phyloP scores from a whole-genome alignment of 768 basidiomycete genomes.

The Sutorius australiensis region DNA sequence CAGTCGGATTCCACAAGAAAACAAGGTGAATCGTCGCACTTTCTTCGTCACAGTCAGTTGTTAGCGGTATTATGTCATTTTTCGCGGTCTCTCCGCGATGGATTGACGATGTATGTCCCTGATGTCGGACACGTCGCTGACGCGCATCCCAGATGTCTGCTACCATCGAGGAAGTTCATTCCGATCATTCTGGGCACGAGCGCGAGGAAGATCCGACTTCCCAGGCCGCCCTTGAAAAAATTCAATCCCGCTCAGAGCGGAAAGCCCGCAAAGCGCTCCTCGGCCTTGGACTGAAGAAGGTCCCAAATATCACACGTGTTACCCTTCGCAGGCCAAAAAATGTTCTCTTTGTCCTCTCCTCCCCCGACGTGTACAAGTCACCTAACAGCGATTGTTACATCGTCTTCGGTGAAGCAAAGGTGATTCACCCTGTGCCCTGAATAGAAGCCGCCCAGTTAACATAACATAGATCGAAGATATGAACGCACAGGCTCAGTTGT shows the following conservation, averaged over 20 bases:
- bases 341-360: slow-evolving; percentile 88
- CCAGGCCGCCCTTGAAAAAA: slow-evolving; percentile 82
- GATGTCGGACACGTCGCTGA: slow-evolving; percentile 33
- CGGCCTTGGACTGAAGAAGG: slow-evolving; percentile 87
- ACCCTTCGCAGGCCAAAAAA: slow-evolving; percentile 94
- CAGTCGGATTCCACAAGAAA: slow-evolving; percentile 10
- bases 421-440: slow-evolving; percentile 26
- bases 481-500: slow-evolving; percentile 74
- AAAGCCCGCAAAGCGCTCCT: slow-evolving; percentile 94
- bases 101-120: slow-evolving; percentile 24
- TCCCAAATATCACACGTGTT: slow-evolving; percentile 90
- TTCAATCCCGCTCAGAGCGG: slow-evolving; percentile 91
- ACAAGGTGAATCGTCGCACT: slow-evolving; percentile 16
- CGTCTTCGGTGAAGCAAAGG: slow-evolving; percentile 97
- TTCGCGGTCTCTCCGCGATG: slow-evolving; percentile 15
- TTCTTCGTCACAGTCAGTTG: background rate
- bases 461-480: slow-evolving; percentile 73
- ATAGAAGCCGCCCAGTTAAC: background rate
- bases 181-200: slow-evolving; percentile 75
- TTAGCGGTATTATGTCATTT: background rate
- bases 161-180: slow-evolving; percentile 73
- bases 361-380: slow-evolving; percentile 97
- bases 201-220: slow-evolving; percentile 83
- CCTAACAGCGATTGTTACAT: slow-evolving; percentile 98
- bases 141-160: slow-evolving; percentile 57